Evolutionary conservation across 1,139 yeast genomes (phyloP).

Genomic region (Scheffersomyces parashehatae): DNA sequence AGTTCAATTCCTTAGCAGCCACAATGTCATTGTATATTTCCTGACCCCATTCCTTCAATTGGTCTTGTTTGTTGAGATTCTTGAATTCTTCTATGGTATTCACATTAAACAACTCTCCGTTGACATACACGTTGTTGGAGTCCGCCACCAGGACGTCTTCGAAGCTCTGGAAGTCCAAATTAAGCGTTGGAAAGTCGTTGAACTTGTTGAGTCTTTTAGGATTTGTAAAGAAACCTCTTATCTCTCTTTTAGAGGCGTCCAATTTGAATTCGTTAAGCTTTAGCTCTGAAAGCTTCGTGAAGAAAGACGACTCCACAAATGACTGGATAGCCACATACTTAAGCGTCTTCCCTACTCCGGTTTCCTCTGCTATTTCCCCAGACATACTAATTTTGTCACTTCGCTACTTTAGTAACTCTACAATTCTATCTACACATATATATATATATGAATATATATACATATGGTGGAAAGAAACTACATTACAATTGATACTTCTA

Average conservation of each 20-base stretch:
- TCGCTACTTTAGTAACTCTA: too few species aligned
- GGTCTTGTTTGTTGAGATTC: conserved; percentile 56
- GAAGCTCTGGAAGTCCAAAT: conserved; percentile 45
- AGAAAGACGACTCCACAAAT: conserved; percentile 83
- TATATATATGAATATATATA: too few species aligned
- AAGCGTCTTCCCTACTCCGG: conserved; percentile 11
- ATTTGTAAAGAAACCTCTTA: conserved; percentile 39
- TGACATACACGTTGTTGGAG: conserved; percentile 8
- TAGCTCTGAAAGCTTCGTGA: conserved; percentile 64
- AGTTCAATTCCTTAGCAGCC: conserved; percentile 10
- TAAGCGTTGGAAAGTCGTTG: conserved; percentile 41
- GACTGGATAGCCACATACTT: conserved; percentile 63
- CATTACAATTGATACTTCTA: too few species aligned
- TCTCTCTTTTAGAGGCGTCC: conserved; percentile 45
- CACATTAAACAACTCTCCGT: conserved; percentile 51
- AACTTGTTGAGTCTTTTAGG: conserved; percentile 37
- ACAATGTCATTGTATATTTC: conserved; percentile 18
- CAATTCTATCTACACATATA: too few species aligned
- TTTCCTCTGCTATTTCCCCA: too few species aligned
- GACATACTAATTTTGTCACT: too few species aligned
- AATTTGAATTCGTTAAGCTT: conserved; percentile 69
- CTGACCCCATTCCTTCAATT: conserved; percentile 50
- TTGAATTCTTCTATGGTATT: conserved; percentile 89
- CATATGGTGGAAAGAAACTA: too few species aligned
- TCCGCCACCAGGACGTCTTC: conserved; percentile 36